These are phyloP conservation scores for Suhomyces guaymorum DNA, from an alignment of 1,139 yeast genomes.

Conservation along the genomic window DNA sequence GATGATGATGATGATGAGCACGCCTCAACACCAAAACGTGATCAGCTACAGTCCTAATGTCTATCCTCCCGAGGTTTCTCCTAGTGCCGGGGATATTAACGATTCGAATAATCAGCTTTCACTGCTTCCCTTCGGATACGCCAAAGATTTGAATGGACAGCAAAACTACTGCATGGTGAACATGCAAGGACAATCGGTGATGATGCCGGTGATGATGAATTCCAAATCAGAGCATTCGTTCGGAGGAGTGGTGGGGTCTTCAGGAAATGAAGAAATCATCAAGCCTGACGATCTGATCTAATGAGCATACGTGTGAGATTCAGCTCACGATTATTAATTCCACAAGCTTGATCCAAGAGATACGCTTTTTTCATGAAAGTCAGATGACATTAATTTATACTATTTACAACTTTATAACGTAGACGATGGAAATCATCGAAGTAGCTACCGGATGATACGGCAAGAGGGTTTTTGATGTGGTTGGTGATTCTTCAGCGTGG, in stretches of 20 bases:
- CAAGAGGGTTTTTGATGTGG: too few relatives aligned
- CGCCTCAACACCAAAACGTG: conserved; percentile 39
- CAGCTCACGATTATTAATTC: too few relatives aligned
- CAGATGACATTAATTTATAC: conserved; percentile 5
- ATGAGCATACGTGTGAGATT: too few relatives aligned
- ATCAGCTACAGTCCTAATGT: conserved; percentile 16
- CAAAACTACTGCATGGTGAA: conserved; percentile 15
- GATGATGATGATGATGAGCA: conserved; percentile 43
- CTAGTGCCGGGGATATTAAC: conserved; percentile 8
- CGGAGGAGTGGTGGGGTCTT: conserved; percentile 1
- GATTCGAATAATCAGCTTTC: conserved; percentile 7
- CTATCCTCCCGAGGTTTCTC: conserved; percentile 12
- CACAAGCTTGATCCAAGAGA: not conserved
- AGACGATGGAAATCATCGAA: not conserved
- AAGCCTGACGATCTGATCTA: conserved; percentile 10
- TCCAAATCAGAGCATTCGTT: conserved; percentile 8
- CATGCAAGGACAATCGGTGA: conserved; percentile 17
- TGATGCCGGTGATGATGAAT: conserved; percentile 16
- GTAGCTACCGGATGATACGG: too few relatives aligned
- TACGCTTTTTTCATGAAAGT: conserved; percentile 8
- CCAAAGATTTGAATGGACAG: conserved; percentile 11
- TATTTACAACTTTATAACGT: conserved; percentile 2
- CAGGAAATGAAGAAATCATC: conserved; percentile 9
- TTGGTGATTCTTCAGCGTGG: too few relatives aligned
- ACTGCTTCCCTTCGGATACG: conserved; percentile 4